Evolutionary conservation across 257 asterid genomes (phyloP), one percentile per base, ranked within the genome.

Genomic region (Parsonsia alboflavescens): DNA sequence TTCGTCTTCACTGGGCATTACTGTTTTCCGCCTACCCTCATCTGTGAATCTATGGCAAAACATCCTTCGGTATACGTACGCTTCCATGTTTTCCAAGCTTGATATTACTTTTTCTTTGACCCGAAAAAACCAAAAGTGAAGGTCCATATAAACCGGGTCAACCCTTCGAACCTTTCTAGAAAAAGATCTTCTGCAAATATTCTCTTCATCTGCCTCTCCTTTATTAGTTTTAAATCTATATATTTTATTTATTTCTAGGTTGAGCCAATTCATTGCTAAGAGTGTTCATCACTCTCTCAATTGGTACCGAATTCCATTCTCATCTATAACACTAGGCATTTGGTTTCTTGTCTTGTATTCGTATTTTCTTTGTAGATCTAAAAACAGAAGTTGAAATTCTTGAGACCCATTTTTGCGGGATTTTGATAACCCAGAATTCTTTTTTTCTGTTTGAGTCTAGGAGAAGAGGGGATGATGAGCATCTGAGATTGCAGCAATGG

Each of bases 401-500:
- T 36, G 63, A 70, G 62, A 72, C 62, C 77, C 73, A 78, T 72
- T 82, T n/a, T 50, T 30, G 72, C 26, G 73, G 58, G 83, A 75
- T 41, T 72, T 58, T 57, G 70, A 76, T 54, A 69, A 28, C 71
- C 67, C 76, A 7, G 68, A 16, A 30, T 28, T 21, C 0, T 54
- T 28, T 42, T 45, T 48, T 57, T 68, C 2, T 33, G 64, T 44
- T n/a, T n/a, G 80, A 88, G 90, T 80, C 89, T 82, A 83, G 88
- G 86, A 77, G 87, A 80, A 78, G 84, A 77, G 86, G 77, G 78
- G 81, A 76, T 54, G 79, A 54, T 39, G 73, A 68, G 85, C 90
- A 84, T 84, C 89, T 85, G 72, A 91, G 82, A 73, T 77, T 83
- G 84, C 90, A 1, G 86, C 82, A 72, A 75, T 85, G 77, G 82